Conservation (phyloP, 2,329 filamentous ascomycete genomes). For the Epichloe sibirici region DNA sequence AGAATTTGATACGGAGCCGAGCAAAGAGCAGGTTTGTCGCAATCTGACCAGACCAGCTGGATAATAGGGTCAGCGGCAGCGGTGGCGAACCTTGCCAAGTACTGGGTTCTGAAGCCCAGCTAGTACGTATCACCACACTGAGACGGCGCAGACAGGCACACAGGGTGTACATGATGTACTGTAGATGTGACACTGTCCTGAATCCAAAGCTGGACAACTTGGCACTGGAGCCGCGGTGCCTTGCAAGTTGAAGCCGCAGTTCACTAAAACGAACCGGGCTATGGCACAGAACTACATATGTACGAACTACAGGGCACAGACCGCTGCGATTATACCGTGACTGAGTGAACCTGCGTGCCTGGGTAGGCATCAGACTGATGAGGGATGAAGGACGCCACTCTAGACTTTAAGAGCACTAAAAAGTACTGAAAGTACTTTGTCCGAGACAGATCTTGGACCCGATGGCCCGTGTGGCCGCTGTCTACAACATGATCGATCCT, state of each 20-base stretch:
- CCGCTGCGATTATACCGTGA: too few relatives aligned
- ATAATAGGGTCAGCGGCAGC: neutral
- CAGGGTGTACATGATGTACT: neutral
- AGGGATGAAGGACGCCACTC: too few relatives aligned
- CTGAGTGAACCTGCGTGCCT: too few relatives aligned
- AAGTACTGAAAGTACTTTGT: too few relatives aligned
- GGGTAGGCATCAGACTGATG: too few relatives aligned
- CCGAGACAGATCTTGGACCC: too few relatives aligned
- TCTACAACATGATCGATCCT: neutral
- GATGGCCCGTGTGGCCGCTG: too few relatives aligned
- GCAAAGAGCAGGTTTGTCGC: neutral
- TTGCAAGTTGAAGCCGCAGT: neutral
- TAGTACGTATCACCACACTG: neutral
- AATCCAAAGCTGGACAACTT: neutral
- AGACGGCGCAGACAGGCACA: neutral
- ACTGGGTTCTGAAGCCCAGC: neutral
- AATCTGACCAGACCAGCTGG: neutral
- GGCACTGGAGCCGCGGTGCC: neutral
- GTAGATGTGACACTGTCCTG: neutral
- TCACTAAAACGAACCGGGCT: neutral
- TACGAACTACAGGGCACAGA: too few relatives aligned
- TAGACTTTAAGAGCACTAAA: too few relatives aligned
- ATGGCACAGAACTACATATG: neutral
- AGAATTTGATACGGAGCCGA: neutral
- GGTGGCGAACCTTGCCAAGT: neutral